Percentiles rank a stretch among this genome's conserved stretches.
Conservation (phyloP, 2,329 filamentous ascomycete species). For the Aspergillus nomiae region DNA sequence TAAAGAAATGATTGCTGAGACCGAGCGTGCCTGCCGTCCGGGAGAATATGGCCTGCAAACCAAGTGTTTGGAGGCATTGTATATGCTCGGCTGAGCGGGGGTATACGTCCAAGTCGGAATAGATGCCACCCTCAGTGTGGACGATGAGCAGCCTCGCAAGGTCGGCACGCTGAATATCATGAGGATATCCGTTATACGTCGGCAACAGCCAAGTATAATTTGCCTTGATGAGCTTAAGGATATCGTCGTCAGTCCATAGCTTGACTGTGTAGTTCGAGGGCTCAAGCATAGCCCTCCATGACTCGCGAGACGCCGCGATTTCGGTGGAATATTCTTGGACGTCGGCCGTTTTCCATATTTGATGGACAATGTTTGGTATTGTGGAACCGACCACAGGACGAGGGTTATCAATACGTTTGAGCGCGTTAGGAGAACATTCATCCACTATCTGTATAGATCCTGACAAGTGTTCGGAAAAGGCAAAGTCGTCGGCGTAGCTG, state of each 20-base stretch:
- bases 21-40: constrained; percentile 15
- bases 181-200: constrained; percentile 19
- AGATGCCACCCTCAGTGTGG: constrained; percentile 15
- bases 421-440: too few species aligned
- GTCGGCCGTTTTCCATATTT: too few species aligned
- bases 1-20: constrained; percentile 26
- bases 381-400: too few species aligned
- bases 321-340: too few species aligned
- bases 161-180: constrained; percentile 24
- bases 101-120: constrained; percentile 21
- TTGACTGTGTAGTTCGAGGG: constrained; percentile 18
- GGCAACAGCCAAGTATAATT: constrained; percentile 21
- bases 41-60: constrained; percentile 19
- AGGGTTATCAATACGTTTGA: too few species aligned
- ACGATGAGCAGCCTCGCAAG: constrained; percentile 22
- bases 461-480: too few species aligned
- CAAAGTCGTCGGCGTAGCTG: too few species aligned
- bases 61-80: constrained; percentile 18
- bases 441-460: too few species aligned
- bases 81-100: constrained; percentile 14
- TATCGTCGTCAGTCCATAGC: constrained; percentile 22
- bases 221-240: constrained; percentile 16
- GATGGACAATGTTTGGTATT: too few species aligned
- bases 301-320: too few species aligned
- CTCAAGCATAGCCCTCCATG: too few species aligned